phyloP scores from a whole-genome alignment of 192 early-diverging fungal genomes.

The Coemansia sp. region DNA sequence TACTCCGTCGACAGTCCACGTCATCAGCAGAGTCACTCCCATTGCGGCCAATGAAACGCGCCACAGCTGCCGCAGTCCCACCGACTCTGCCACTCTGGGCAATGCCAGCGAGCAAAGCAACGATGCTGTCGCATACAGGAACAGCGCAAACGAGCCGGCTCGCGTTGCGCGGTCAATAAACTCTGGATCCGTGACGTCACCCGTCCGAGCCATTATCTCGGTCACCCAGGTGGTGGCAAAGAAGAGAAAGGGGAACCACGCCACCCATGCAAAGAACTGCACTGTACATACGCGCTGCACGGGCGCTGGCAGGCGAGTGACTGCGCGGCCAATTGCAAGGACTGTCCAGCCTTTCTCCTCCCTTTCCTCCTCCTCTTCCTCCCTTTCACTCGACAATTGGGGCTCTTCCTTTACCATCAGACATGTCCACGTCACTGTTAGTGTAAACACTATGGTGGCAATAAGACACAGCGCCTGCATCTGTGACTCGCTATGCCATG shows the following conservation, averaged over 20 bases:
- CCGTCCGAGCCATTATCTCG: conserved; percentile 34
- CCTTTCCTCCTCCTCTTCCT: neutral
- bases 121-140: conserved; percentile 76
- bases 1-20: conserved; percentile 61
- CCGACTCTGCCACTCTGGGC: neutral
- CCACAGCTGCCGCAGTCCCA: conserved; percentile 60
- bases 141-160: conserved; percentile 82
- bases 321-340: conserved; percentile 22
- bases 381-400: no score
- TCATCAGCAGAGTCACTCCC: conserved; percentile 60
- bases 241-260: conserved; percentile 97
- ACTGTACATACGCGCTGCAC: conserved; percentile 83
- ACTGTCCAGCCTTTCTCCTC: no score
- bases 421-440: conserved; percentile 65
- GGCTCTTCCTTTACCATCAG: conserved; percentile 56
- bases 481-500: conserved; percentile 66
- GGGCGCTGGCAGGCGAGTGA: conserved; percentile 60
- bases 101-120: conserved; percentile 50
- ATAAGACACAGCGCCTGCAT: conserved; percentile 80
- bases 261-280: conserved; percentile 95
- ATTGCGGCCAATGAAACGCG: conserved; percentile 67
- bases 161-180: conserved; percentile 64
- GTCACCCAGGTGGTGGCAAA: conserved; percentile 66
- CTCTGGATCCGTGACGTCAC: conserved; percentile 25
- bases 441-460: conserved; percentile 64